Evolutionary conservation across 2,329 filamentous ascomycete species (phyloP), one percentile per base, ranked within the genome.

Genomic region (Fragosphaeria purpurea): DNA sequence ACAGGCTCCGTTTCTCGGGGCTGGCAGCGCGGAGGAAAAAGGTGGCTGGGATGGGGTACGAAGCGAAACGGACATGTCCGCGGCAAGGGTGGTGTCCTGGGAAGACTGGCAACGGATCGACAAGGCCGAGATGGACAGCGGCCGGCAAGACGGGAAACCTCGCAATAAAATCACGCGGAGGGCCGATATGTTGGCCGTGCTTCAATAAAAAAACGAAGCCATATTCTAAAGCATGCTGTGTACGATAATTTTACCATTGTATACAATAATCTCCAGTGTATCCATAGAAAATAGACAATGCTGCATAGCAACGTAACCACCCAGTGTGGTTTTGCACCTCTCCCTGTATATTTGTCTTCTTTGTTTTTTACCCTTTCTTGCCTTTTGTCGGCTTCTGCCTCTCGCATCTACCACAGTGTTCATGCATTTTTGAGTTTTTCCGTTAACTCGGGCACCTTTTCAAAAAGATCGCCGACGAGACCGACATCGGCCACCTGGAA

Each of bases 401-500:
- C 38, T 50, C 38, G 55, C 22, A 22, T 12, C n/a, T 33, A 41
- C 54, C 47, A 51, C 7, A 0, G 2, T 57, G 39, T 33, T 49
- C 56, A 60, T 44, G 58, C 53, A 52, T 66, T 76, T 73, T 91
- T 93, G 57, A 98, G 66, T 79, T 97, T 97, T 72, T 96, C 86
- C 1, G 90, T 97, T 67, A 98, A 73, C 74, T 97, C 90, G 1
- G 93, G 93, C 42, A 96, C 88, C 72, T 88, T 90, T 52, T 95
- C 88, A 65, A 97, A 97, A 60, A 98, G 70, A 72, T 98, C 93
- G 41, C 90, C 91, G 5, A 98, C 91, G 48, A 98, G 73, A 10
- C 93, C 93, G 49, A 97, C 89, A 69, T 98, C 93, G 5, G 93
- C 93, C 53, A 98, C 82, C 70, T 98, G 93, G 77, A 98, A 98